These are phyloP conservation scores for Quercus engelmannii DNA, from an alignment of 306 rosid genomes.

Conservation along the genomic window DNA sequence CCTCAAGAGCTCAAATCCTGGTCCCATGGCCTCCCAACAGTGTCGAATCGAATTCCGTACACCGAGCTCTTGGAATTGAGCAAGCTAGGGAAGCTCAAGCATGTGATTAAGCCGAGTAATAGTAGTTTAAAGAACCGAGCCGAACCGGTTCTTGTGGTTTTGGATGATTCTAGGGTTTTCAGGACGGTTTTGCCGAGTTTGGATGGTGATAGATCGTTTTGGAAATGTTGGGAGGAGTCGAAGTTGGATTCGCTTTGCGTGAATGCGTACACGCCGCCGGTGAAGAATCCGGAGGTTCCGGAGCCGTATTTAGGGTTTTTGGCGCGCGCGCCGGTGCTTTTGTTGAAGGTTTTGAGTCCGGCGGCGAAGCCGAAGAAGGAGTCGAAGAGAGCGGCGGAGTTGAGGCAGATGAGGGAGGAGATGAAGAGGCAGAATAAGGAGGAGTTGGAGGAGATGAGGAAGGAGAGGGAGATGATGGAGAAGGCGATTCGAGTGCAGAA, in stretches of 20 bases:
- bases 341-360: slow-evolving; percentile 25
- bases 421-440: slow-evolving; percentile 51
- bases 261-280: slow-evolving; percentile 76
- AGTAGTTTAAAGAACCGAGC: slow-evolving; percentile 38
- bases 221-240: slow-evolving; percentile 70
- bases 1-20: slow-evolving; percentile 68
- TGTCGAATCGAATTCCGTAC: slow-evolving; percentile 75
- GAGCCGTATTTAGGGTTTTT: slow-evolving; percentile 49
- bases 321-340: slow-evolving; percentile 21
- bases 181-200: slow-evolving; percentile 74
- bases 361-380: slow-evolving; percentile 59
- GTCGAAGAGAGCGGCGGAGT: slow-evolving; percentile 58
- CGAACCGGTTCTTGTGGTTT: slow-evolving; percentile 63
- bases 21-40: slow-evolving; percentile 67
- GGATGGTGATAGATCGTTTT: slow-evolving; percentile 53
- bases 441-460: slow-evolving; percentile 42
- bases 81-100: slow-evolving; percentile 66
- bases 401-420: slow-evolving; percentile 56
- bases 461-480: slow-evolving; percentile 55
- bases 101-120: slow-evolving; percentile 55
- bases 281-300: slow-evolving; percentile 69
- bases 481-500: slow-evolving; percentile 39
- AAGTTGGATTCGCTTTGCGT: slow-evolving; percentile 60
- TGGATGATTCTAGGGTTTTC: slow-evolving; percentile 71
- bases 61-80: slow-evolving; percentile 52